Base-by-base conservation (phyloP, 495 filamentous ascomycete genomes). In the Tuber magnatum region DNA sequence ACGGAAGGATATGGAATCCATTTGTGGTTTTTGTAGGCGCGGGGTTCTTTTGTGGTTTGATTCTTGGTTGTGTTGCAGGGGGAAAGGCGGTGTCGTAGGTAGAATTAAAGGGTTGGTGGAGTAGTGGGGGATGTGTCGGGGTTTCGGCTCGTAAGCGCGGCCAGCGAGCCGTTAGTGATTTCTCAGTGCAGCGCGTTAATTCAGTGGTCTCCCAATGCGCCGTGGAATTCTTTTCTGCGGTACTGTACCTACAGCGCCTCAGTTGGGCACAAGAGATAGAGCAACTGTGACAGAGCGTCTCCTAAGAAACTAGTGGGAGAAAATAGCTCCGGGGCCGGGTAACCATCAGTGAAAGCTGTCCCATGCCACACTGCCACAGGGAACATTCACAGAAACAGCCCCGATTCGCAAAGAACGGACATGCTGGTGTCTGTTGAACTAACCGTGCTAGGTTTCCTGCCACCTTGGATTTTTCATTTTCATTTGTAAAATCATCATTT, bases 1-100 rank as follows among this genome's bases (percentile, higher is more conserved):
- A 28, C 72, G 69, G 75, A 84, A 83, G 51, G 84, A 84, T 74
- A 84, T 78, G 65, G 77, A 79, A 65, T 65, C 56, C 56, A 65
- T 65, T 35, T 14, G 56, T 65, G 14, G 14, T 6, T 32, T 65
- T 35, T 65, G 14, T 28, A 56, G 48, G 8, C 10, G 51, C 6
- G 24, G 10, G 8, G 51, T 6, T 65, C 28, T 65, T 35, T 35
- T 20, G 56, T 18, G 56, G 56, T 18, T 35, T 35, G 12, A 1
- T 20, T 7, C 35, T 28, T 32, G 10, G 5, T 65, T 35, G 28
- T 65, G 35, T 18, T 3, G 56, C 14, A 8, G 56, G 56, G 28
- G 0, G 28, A 3, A 20, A 35, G 18, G 56, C 3, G 14, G 28
- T 65, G 18, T 35, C 28, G 56, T 35, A 65, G 14, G 56, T 20